Base-by-base conservation (phyloP, 768 basidiomycete species). In the Russula foetens region DNA sequence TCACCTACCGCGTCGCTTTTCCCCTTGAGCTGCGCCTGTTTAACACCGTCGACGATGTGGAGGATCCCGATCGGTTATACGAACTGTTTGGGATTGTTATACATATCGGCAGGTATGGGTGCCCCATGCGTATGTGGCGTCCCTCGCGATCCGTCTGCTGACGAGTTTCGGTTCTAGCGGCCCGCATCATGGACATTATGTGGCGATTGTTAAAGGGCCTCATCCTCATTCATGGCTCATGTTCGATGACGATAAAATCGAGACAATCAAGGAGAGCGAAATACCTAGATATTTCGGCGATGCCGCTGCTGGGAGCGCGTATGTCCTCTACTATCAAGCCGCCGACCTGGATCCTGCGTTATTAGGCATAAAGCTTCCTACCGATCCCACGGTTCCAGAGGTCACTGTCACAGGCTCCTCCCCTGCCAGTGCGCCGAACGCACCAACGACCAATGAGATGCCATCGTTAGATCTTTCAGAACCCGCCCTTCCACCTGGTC, bases 111-210 rank as follows among this genome's bases (percentile, higher is more conserved):
- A 90, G 84, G 95, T 96, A 73, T 70, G 92, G 35, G 28, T 23
- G 3, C 24, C 38, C 43, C 24, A 49, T 58, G 4, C 45, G 21
- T 33, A n/a, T 24, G 21, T 45, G 33, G 44, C 35, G 21, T 31
- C 26, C 26, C n/a, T n/a, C 49, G 12, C n/a, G 29, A 15, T 33
- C 29, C 62, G 67, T 56, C 51, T 29, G 51, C 59, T 53, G 31
- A 60, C 26, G 5, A 21, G 33, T 8, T 52, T 52, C 69, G 43
- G 47, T 63, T 58, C 1, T 69, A 97, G 95, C 68, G 96, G 96
- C 6, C 94, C 94, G n/a, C 89, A 97, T 70, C 97, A 98, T 68
- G 97, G 97, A 0, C 97, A 99, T 76, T 99, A 99, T 72, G 85
- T 98, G 66, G 89, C 95, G 66, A 86, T 98, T 68, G 88, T 98